These are phyloP conservation scores for Fusarium aywerte DNA, from an alignment of 2,329 filamentous ascomycete genomes.

Conservation along the genomic window DNA sequence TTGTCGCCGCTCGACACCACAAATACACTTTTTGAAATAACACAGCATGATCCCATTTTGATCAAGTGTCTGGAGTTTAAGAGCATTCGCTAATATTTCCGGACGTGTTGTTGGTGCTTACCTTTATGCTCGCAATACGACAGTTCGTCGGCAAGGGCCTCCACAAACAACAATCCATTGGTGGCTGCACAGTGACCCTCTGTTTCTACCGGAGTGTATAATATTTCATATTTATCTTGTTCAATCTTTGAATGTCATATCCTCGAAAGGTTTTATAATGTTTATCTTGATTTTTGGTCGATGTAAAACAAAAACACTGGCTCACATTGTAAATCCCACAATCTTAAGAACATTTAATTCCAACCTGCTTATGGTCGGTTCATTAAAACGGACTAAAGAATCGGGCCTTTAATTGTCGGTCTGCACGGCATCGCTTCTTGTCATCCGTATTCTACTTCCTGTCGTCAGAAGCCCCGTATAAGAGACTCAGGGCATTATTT, in stretches of 20 bases:
- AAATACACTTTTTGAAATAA: conserved; percentile 35
- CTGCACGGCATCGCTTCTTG: neutral
- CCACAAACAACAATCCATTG: neutral
- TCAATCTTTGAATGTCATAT: conserved; percentile 4
- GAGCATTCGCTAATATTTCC: neutral
- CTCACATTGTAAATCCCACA: neutral
- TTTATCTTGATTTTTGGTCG: neutral
- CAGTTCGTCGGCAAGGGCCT: neutral
- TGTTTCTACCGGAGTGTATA: neutral
- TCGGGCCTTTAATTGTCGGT: conserved; percentile 5
- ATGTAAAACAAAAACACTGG: neutral
- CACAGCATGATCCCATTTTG: neutral
- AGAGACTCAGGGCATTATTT: neutral
- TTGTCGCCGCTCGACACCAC: conserved; percentile 42
- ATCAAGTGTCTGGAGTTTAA: neutral
- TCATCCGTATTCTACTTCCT: neutral
- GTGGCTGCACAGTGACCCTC: neutral
- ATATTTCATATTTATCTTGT: conserved; percentile 1
- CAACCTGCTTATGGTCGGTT: neutral
- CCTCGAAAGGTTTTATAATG: neutral
- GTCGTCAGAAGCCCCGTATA: neutral
- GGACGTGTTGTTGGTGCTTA: conserved; percentile 3
- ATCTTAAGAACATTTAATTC: neutral
- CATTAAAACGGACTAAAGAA: conserved; percentile 16
- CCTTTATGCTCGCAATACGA: neutral